These are phyloP conservation scores for Sapria himalayana DNA, from an alignment of 345 rosid species.

Conservation along the genomic window DNA sequence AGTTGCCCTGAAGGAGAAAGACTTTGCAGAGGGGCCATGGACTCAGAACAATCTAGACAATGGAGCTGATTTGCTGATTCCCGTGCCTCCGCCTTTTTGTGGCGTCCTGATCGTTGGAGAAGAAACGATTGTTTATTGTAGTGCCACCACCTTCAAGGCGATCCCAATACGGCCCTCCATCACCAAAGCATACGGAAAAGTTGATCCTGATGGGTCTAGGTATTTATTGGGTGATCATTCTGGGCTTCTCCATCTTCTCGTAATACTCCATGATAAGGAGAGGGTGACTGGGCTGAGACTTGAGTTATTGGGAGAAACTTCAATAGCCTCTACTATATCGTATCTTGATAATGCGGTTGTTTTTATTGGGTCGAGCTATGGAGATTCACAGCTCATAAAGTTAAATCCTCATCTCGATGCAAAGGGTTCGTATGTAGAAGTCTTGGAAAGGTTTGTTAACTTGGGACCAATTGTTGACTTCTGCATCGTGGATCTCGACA, in stretches of 20 bases:
- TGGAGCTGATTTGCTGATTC: conserved; percentile 84
- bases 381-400: conserved; percentile 93
- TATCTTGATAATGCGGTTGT: conserved; percentile 80
- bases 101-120: conserved; percentile 95
- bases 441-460: conserved; percentile 68
- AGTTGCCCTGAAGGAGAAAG: conserved; percentile 85
- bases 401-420: conserved; percentile 71
- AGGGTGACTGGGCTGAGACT: conserved; percentile 93
- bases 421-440: conserved; percentile 77
- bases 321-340: conserved; percentile 79
- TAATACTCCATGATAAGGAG: conserved; percentile 75
- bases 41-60: conserved; percentile 85
- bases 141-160: conserved; percentile 71
- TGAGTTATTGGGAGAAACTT: conserved; percentile 92
- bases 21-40: conserved; percentile 96
- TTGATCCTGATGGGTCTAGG: conserved; percentile 88
- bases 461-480: conserved; percentile 90
- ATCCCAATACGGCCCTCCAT: conserved; percentile 69
- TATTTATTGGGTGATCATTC: conserved; percentile 90
- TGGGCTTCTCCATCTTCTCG: conserved; percentile 75
- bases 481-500: conserved; percentile 89
- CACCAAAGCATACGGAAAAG: conserved; percentile 86
- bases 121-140: conserved; percentile 81
- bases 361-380: conserved; percentile 82
- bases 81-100: conserved; percentile 90